Percentiles rank a stretch among this genome's conserved stretches.
Conservation (phyloP, 768 basidiomycete genomes). For the Suillus cothurnatus region DNA sequence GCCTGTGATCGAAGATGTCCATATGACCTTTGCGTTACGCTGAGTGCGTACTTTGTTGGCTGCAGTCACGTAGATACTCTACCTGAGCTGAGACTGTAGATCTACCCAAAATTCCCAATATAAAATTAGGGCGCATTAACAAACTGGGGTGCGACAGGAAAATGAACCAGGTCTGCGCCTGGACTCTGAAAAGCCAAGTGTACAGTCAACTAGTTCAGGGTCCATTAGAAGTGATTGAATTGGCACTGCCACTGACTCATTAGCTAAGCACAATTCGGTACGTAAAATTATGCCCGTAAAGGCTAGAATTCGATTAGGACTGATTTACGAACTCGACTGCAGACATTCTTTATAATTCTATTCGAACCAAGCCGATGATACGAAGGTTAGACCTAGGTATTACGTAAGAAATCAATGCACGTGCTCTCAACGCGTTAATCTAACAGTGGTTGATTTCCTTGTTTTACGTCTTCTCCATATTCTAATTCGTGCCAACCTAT, state of each 20-base stretch:
- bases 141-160: background rate
- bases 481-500: slow-evolving; percentile 15
- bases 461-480: slow-evolving; percentile 4
- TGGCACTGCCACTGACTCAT: background rate
- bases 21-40: slow-evolving; percentile 23
- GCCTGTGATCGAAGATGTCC: slow-evolving; percentile 42
- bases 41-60: background rate
- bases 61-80: background rate
- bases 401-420: slow-evolving; percentile 30
- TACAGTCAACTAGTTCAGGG: slow-evolving; percentile 12
- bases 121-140: background rate
- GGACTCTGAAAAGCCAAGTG: background rate
- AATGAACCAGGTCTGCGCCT: background rate
- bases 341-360: too few species aligned
- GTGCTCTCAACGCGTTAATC: slow-evolving; percentile 28
- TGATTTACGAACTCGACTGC: too few species aligned
- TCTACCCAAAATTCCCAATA: background rate
- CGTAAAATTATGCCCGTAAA: too few species aligned
- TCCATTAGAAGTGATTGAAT: slow-evolving; percentile 2
- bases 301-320: too few species aligned
- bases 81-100: background rate
- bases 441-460: slow-evolving; percentile 18
- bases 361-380: too few species aligned
- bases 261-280: background rate
- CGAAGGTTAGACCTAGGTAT: too few species aligned